Conservation (phyloP, 2,329 filamentous ascomycete genomes). For the Hypoxylon sp. region DNA sequence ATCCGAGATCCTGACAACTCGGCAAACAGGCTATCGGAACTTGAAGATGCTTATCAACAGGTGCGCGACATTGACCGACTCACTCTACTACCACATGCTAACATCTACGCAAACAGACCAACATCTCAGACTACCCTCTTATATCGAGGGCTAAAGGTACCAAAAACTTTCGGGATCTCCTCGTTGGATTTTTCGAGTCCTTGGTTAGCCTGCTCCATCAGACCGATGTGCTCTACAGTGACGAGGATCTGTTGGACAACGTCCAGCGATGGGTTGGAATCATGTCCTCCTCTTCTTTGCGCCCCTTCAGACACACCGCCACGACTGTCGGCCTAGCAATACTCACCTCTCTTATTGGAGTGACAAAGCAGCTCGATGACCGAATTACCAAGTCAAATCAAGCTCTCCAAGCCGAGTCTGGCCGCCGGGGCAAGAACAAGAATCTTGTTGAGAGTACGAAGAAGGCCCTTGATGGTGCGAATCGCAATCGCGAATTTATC, state of each 20-base stretch:
- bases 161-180: conserved; percentile 77
- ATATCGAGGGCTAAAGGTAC: conserved; percentile 81
- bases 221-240: conserved; percentile 81
- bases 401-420: conserved; percentile 79
- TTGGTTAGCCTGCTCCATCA: conserved; percentile 82
- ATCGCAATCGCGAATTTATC: conserved; percentile 72
- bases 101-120: conserved; percentile 63
- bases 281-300: conserved; percentile 86
- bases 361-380: conserved; percentile 74
- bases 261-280: conserved; percentile 88
- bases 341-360: conserved; percentile 76
- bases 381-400: conserved; percentile 79
- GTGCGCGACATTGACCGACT: conserved; percentile 53
- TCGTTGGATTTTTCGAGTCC: conserved; percentile 80
- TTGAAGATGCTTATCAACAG: conserved; percentile 88
- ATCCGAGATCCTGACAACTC: conserved; percentile 90
- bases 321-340: conserved; percentile 85
- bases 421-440: conserved; percentile 77
- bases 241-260: conserved; percentile 82
- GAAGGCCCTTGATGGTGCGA: conserved; percentile 73
- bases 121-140: conserved; percentile 87
- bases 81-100: conserved; percentile 34
- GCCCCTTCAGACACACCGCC: conserved; percentile 93
- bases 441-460: conserved; percentile 77
- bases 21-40: conserved; percentile 76